Conservation (phyloP, 2,329 filamentous ascomycete species). For the Thielaviopsis euricoi region DNA sequence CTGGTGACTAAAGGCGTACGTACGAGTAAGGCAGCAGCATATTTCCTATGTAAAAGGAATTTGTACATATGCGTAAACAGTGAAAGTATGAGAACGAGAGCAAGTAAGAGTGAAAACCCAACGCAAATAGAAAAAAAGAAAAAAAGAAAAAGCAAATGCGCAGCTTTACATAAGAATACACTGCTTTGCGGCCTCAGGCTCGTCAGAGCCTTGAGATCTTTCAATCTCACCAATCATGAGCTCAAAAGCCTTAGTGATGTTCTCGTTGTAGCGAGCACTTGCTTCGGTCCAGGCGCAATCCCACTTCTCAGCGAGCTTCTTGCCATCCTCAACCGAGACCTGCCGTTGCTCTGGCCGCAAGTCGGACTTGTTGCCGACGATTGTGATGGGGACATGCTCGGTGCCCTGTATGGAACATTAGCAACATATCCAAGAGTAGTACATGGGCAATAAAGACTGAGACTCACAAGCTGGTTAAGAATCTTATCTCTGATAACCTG, state of each 20-base stretch:
- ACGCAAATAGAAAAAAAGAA: neutral
- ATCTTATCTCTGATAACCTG: slow-evolving; percentile 95
- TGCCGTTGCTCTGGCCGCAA: slow-evolving; percentile 84
- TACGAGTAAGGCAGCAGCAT: neutral
- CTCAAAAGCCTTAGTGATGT: slow-evolving; percentile 85
- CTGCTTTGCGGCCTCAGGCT: slow-evolving; percentile 65
- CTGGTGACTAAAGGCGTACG: neutral
- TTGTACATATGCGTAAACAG: neutral
- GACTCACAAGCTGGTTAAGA: slow-evolving; percentile 72
- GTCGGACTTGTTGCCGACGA: slow-evolving; percentile 96
- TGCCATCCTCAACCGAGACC: slow-evolving; percentile 71
- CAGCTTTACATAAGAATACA: slow-evolving; percentile 66
- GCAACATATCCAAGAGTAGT: neutral
- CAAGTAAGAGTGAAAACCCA: neutral
- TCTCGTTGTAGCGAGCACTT: slow-evolving; percentile 84
- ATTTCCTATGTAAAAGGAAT: neutral
- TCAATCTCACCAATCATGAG: slow-evolving; percentile 89
- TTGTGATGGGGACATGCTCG: slow-evolving; percentile 79
- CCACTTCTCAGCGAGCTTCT: slow-evolving; percentile 69
- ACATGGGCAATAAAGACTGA: neutral
- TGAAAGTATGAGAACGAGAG: neutral
- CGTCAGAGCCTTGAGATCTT: slow-evolving; percentile 77
- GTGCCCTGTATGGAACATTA: slow-evolving; percentile 45
- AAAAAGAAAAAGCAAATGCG: neutral
- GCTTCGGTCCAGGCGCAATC: slow-evolving; percentile 91